Percentiles rank a stretch among this genome's conserved stretches.
These are phyloP conservation scores for Hippophae rhamnoides DNA, from an alignment of 306 rosid species.

Conservation along the genomic window DNA sequence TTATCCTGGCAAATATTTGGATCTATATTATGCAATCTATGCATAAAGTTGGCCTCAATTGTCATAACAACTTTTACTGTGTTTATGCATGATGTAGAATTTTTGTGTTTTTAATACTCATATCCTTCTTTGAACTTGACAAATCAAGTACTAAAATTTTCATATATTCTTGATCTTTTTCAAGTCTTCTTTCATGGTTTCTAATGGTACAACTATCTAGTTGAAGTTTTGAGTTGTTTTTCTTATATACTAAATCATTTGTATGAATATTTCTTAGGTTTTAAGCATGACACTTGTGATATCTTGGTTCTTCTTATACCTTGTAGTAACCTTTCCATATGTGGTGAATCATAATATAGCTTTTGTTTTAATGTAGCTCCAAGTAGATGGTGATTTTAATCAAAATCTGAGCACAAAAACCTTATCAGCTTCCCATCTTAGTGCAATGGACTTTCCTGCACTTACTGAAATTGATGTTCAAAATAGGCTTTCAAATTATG, in stretches of 20 bases:
- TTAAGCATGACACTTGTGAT: too few species aligned
- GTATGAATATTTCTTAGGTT: conserved; percentile 8
- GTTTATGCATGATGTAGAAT: conserved; percentile 21
- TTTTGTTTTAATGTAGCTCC: conserved; percentile 59
- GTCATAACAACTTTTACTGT: neutral
- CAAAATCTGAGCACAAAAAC: conserved; percentile 68
- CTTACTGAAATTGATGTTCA: conserved; percentile 52
- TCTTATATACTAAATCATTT: conserved; percentile 6
- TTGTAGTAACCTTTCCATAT: neutral
- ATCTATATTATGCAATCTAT: too few species aligned
- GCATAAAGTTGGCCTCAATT: too few species aligned
- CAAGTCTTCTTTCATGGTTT: conserved; percentile 11
- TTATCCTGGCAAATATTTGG: too few species aligned
- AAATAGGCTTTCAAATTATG: conserved; percentile 32
- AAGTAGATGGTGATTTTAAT: conserved; percentile 71
- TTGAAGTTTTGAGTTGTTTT: conserved; percentile 2
- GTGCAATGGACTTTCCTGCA: conserved; percentile 75
- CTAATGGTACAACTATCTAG: conserved; percentile 4
- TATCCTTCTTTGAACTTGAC: too few species aligned
- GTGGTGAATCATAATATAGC: neutral
- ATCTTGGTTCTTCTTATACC: too few species aligned
- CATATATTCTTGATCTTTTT: neutral
- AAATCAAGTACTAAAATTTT: too few species aligned
- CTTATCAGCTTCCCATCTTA: conserved; percentile 61
- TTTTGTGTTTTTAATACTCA: neutral